A percentile compares a stretch with the other conserved stretches of the same genome.
These are phyloP conservation scores for Metrosideros polymorpha DNA, from an alignment of 441 rosid genomes.

Conservation along the genomic window DNA sequence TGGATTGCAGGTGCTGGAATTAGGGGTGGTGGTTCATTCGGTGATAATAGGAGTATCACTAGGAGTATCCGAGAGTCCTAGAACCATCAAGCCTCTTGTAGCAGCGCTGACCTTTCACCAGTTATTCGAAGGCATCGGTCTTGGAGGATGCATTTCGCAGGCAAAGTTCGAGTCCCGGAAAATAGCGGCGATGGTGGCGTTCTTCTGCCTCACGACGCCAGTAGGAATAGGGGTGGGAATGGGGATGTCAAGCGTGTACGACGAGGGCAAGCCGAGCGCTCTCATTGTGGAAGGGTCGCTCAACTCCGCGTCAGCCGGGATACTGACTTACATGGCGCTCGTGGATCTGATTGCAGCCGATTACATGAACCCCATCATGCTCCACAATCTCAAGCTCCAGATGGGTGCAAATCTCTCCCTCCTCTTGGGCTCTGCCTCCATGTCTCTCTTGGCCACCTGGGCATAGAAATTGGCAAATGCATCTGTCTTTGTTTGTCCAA, in stretches of 20 bases:
- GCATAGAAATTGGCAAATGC: not conserved
- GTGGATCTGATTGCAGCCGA: conserved; percentile 22
- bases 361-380: conserved; percentile 14
- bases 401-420: conserved; percentile 13
- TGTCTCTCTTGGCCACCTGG: conserved; percentile 22
- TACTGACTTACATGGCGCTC: conserved; percentile 20
- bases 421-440: conserved; percentile 13
- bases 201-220: conserved; percentile 20
- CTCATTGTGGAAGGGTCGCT: conserved; percentile 13
- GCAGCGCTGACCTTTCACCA: conserved; percentile 23
- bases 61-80: conserved; percentile 14
- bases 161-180: conserved; percentile 10
- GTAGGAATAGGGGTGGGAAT: conserved; percentile 14
- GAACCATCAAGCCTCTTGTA: conserved; percentile 14
- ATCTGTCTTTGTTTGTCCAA: not conserved
- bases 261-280: conserved; percentile 2
- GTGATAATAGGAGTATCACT: conserved; percentile 21
- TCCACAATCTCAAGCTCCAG: conserved; percentile 7
- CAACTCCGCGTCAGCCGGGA: conserved; percentile 22
- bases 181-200: conserved; percentile 7
- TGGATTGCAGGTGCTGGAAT: conserved; percentile 13
- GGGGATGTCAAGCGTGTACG: conserved; percentile 11
- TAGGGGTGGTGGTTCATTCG: conserved; percentile 24
- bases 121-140: conserved; percentile 26
- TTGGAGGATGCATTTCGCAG: conserved; percentile 27